Percentiles rank a stretch among this genome's conserved stretches.
Conservation (phyloP, 2,329 filamentous ascomycete genomes). For the Rutstroemia sp. region DNA sequence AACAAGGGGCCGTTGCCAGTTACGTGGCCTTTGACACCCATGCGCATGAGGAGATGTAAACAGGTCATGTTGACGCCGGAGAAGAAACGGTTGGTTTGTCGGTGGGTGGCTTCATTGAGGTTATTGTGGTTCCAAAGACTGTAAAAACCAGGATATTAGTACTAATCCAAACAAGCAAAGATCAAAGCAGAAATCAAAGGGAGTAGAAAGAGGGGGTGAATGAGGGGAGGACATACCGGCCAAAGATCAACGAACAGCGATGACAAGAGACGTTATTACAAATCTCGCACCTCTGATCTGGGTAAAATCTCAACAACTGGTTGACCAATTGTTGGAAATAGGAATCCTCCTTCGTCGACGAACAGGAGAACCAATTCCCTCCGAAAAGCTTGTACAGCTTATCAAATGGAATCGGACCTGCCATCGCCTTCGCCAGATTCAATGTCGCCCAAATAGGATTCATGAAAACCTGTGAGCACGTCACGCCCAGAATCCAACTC, state of each 20-base stretch:
- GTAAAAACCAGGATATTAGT: background rate
- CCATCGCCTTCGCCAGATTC: slow-evolving; percentile 49
- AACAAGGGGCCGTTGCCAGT: slow-evolving; percentile 44
- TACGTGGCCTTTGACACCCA: slow-evolving; percentile 44
- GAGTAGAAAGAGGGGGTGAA: background rate
- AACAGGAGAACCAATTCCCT: slow-evolving; percentile 49
- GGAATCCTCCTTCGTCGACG: slow-evolving; percentile 38
- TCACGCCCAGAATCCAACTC: slow-evolving; percentile 50
- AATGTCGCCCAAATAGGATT: slow-evolving; percentile 49
- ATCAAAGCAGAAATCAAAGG: background rate
- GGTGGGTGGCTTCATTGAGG: slow-evolving; percentile 58
- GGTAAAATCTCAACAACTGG: slow-evolving; percentile 51
- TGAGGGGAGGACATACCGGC: slow-evolving; percentile 35
- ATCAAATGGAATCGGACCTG: slow-evolving; percentile 41
- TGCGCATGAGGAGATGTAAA: slow-evolving; percentile 48
- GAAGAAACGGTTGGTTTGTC: slow-evolving; percentile 53
- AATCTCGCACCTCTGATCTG: slow-evolving; percentile 45
- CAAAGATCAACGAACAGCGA: slow-evolving; percentile 51
- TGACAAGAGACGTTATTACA: slow-evolving; percentile 57
- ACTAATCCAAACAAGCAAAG: too few species aligned
- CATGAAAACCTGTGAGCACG: slow-evolving; percentile 55
- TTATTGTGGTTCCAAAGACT: slow-evolving; percentile 55
- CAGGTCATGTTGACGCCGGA: slow-evolving; percentile 54
- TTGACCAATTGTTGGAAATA: slow-evolving; percentile 45
- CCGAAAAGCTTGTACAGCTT: slow-evolving; percentile 39